Percentiles rank a stretch among this genome's conserved stretches.
These are phyloP conservation scores for Boletus eberwhitei DNA, from an alignment of 768 basidiomycete species.

Conservation along the genomic window DNA sequence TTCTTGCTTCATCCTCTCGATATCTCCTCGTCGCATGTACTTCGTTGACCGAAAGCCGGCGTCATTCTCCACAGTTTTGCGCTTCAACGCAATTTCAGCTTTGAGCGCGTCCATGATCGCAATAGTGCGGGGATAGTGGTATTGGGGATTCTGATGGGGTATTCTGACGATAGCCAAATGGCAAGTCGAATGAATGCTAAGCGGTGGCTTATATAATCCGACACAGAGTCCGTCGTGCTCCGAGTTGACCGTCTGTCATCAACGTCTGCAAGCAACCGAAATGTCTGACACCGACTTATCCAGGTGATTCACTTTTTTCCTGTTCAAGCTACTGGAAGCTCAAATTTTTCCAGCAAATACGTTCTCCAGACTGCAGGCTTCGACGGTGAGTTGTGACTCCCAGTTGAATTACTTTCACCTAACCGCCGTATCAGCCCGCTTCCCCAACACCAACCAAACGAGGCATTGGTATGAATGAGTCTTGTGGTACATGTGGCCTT, in stretches of 20 bases:
- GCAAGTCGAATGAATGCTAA: background rate
- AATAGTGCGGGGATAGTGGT: background rate
- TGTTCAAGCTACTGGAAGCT: slow-evolving; percentile 7
- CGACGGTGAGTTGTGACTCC: slow-evolving; percentile 55
- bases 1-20: slow-evolving; percentile 65
- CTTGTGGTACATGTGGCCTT: background rate
- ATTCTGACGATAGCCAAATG: background rate
- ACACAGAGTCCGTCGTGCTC: slow-evolving; percentile 33
- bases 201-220: slow-evolving; percentile 26
- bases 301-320: slow-evolving; percentile 40
- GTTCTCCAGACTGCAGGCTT: slow-evolving; percentile 94
- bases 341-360: slow-evolving; percentile 62
- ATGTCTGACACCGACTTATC: slow-evolving; percentile 64
- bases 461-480: slow-evolving; percentile 75
- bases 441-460: slow-evolving; percentile 92
- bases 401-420: slow-evolving; percentile 1
- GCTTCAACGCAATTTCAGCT: slow-evolving; percentile 83
- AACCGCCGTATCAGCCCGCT: slow-evolving; percentile 57
- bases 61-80: slow-evolving; percentile 65
- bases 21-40: slow-evolving; percentile 89
- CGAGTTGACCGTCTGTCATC: slow-evolving; percentile 37
- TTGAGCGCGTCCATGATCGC: slow-evolving; percentile 82
- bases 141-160: background rate
- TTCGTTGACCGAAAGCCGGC: slow-evolving; percentile 56
- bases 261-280: slow-evolving; percentile 37